Base-by-base conservation (phyloP, 805 yeast species). In the Teunomyces lycoperdinae region DNA sequence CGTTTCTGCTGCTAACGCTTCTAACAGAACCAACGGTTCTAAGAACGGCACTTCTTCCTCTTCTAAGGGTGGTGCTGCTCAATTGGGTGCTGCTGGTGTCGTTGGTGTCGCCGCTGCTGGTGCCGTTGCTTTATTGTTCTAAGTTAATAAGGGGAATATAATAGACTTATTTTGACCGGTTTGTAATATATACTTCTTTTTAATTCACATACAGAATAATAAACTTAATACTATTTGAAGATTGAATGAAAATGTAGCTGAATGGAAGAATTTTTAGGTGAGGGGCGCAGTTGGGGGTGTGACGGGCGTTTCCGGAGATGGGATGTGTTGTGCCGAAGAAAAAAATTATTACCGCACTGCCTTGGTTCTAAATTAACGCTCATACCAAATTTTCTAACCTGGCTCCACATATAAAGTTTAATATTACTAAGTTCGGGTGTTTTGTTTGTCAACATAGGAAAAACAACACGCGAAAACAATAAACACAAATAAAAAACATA, bases 91-190 rank as follows among this genome's bases (percentile, higher is more conserved):
- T 54, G 74, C 78, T 66, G 83, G 84, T 73, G 86, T 83, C 66
- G 73, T 84, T 62, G 91, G 89, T 80, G 90, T 87, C 62, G 88
- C 84, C 67, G 87, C 86, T 59, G 91, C 90, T 58, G 91, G 90
- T 64, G 91, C 89, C 79, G 83, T 84, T 58, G 77, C 81, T 70
- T 53, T 78, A 70, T 62, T 74, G 56, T 74, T 70, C 71, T 67
- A 41, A 74, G 74, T 39, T 55, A 55, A 9, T 63, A 38, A 38
- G 41, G 41, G 41, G 41, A 32, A 38, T 38, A 38, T 38, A 38
- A 38, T 38, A 38, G 41, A 38, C 41, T 38, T 29, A 38, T 38
- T 38, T 38, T 38, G 14, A 38, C 30, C 30, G 41, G 41, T 38
- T 38, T 38, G 41, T 38, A 38, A 38, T 38, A 38, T 38, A 38